phyloP scores from a whole-genome alignment of 2,329 filamentous ascomycete genomes.

The Coleophoma crateriformis region DNA sequence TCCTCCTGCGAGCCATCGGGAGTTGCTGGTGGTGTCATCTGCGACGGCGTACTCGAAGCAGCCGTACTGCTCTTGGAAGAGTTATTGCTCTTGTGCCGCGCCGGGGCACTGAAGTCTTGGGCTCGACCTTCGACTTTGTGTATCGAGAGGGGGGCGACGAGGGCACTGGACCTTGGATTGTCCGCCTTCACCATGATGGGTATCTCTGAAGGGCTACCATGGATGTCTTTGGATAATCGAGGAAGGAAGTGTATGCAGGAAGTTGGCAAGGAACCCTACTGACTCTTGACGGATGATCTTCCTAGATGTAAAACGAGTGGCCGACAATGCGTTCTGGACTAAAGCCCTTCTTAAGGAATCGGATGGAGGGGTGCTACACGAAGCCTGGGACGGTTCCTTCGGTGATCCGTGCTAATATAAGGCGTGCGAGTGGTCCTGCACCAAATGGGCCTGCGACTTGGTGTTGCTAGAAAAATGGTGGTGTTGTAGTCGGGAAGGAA shows the following conservation, averaged over 20 bases:
- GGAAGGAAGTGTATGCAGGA: not conserved
- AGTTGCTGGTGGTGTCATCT: constrained; percentile 74
- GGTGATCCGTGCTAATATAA: not conserved
- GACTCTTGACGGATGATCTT: not conserved
- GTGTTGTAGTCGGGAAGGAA: not conserved
- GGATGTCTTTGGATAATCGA: constrained; percentile 6
- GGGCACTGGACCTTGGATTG: constrained; percentile 46
- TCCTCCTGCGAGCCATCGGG: constrained; percentile 62
- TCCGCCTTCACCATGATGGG: constrained; percentile 26
- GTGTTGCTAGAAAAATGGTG: not conserved
- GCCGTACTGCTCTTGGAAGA: constrained; percentile 30
- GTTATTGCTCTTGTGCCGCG: constrained; percentile 34
- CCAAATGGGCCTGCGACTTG: not conserved
- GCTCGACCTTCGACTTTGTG: constrained; percentile 33
- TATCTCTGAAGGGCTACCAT: constrained; percentile 19
- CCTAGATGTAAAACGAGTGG: not conserved
- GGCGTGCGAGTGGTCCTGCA: not conserved
- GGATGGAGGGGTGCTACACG: not conserved
- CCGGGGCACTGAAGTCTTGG: constrained; percentile 25
- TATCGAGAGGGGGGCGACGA: constrained; percentile 54
- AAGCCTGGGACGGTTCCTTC: not conserved
- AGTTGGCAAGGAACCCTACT: not conserved
- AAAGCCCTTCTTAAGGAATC: not conserved
- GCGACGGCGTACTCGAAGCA: constrained; percentile 28
- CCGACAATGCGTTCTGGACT: constrained; percentile 1